Base-by-base conservation (phyloP, 495 filamentous ascomycete genomes). In the Baudoinia panamericana region DNA sequence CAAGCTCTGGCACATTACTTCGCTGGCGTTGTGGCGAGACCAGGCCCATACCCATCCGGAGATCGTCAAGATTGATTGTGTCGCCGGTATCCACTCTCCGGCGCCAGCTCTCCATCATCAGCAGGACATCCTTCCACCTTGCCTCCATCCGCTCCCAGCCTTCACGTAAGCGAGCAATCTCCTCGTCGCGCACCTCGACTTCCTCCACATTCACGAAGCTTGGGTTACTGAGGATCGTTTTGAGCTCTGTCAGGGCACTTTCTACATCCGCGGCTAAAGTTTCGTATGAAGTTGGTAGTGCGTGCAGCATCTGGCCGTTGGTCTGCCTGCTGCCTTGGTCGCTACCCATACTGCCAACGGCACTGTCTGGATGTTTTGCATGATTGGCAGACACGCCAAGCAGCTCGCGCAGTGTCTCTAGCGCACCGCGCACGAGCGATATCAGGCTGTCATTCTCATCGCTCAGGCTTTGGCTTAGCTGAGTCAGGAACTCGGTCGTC, bases 171-270 rank as follows among this genome's bases (percentile, higher is more conserved):
- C 80, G 65, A 16, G 70, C 66, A 43, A 97, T 95, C 52, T 93
- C 87, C 30, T 92, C 81, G 43, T 97, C 88, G 21, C 88, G 73
- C 13, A 87, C 64, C 44, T 86, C 83, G 5, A 95, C 82, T 57
- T 95, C 79, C 55, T 96, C 92, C n/a, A 97, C 69, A 0, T 90
- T 82, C 22, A 95, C 90, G 59, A 96, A 97, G 7, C 83, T 88
- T 4, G 90, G 90, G 47, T 95, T 94, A 9, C 87, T 93, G 20
- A 97, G 66, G 25, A 97, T 67, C 3, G 69, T 82, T 46, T 78
- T 72, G 33, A 96, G 66, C 47, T 90, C 83, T 36, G 80, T 75
- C 41, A 96, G 66, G 1, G 88, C 75, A 3, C 58, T 59, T 19
- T 84, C 76, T 60, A 93, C 70, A 39, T 88, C 79, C 5, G 56